Percentiles rank a stretch among this genome's conserved stretches.
These are phyloP conservation scores for Aspergillus sp. DNA, from an alignment of 2,329 filamentous ascomycete genomes.

Conservation along the genomic window DNA sequence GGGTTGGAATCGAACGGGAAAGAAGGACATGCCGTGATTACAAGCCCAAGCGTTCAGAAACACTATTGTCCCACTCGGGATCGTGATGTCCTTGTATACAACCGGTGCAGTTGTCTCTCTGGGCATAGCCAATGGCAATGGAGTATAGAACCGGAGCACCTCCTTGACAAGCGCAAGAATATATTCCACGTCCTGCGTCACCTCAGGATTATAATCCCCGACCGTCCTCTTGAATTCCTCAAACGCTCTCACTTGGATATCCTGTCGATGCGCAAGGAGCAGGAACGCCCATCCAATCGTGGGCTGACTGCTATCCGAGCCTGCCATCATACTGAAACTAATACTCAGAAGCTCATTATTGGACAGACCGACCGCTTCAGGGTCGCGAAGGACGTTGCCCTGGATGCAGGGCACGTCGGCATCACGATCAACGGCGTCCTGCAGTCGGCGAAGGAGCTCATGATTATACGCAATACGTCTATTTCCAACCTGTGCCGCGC, in stretches of 20 bases:
- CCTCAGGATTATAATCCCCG: neutral
- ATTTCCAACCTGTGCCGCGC: neutral
- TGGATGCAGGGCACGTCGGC: conserved; percentile 7
- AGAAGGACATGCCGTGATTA: neutral
- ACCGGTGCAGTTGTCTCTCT: neutral
- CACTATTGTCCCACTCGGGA: neutral
- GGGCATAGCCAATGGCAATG: neutral
- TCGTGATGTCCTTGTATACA: neutral
- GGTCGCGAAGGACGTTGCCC: neutral
- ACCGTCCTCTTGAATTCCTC: neutral
- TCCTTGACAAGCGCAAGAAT: neutral
- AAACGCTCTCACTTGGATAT: neutral
- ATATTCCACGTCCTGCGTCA: neutral
- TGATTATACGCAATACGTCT: neutral
- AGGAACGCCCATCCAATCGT: conserved; percentile 8
- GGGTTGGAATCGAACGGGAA: neutral
- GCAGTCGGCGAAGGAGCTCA: neutral
- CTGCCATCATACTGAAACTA: conserved; percentile 11
- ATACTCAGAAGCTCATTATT: conserved; percentile 1
- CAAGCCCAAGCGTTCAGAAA: neutral
- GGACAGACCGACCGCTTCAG: neutral
- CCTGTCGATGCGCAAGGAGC: conserved; percentile 2
- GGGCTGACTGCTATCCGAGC: conserved; percentile 1
- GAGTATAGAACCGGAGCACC: neutral
- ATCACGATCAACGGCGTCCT: neutral